Base-by-base conservation (phyloP, 192 early-diverging fungal genomes). In the Entomortierella parvispora region DNA sequence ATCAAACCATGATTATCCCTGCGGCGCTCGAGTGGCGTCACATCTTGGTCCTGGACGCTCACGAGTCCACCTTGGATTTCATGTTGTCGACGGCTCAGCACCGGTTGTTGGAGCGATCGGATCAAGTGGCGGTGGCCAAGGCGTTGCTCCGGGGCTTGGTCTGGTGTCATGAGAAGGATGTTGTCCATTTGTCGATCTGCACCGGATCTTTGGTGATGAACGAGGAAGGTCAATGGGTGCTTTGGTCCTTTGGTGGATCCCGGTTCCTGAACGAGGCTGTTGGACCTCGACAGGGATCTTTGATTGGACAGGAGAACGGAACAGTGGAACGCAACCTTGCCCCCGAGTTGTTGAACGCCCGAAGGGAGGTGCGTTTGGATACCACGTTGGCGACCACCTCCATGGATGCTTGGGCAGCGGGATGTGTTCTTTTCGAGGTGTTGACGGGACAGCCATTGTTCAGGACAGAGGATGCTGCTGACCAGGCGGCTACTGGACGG, bases 1-100 rank as follows among this genome's bases (percentile, higher is more conserved):
- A 77, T 14, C 74, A 77, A 29, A 77, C 74, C 31, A 77, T 77
- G 74, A 77, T 77, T 31, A 68, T 77, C 55, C 74, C 74, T n/a
- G 74, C 74, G 0, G 74, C 74, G 28, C 56, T 77, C 46, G 74
- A 77, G 49, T 77, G 74, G 74, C 74, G 74, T 37, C 74, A 77
- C 32, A 68, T 77, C 31, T 28, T 77, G 29, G 74, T 77, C 23
- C 52, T 77, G 48, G 74, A 77, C 20, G 74, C 74, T 0, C 74
- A 77, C 22, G 74, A 77, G 14, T 68, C 59, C 54, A 77, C 74
- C 26, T 44, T 77, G 3, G 74, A 77, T 31, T 68, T 77, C 62
- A 57, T 62, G 59, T 28, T 77, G 15, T 56, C 74, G 11, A 61
- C 45, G 2, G 51, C 48, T 17, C 53, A 46, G 8, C 65, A 62